Conservation (phyloP, 2,329 filamentous ascomycete genomes). For the Paecilomyces fulvus region DNA sequence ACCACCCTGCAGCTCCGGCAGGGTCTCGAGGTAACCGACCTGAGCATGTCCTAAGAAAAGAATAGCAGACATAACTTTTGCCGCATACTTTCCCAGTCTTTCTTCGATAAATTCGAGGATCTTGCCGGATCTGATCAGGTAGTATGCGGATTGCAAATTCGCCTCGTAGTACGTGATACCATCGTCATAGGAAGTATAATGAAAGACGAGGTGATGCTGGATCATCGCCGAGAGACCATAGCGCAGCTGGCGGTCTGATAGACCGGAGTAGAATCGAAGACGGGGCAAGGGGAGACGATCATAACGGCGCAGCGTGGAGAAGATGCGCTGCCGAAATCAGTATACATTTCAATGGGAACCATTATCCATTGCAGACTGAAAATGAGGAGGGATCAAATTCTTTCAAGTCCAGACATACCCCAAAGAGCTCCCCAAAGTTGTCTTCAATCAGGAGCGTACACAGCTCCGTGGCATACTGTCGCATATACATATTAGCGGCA, state of each 20-base stretch:
- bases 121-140: slow-evolving; percentile 70
- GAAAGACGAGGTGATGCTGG: slow-evolving; percentile 78
- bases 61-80: slow-evolving; percentile 65
- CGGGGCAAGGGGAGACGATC: slow-evolving; percentile 67
- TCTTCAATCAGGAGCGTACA: slow-evolving; percentile 84
- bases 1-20: slow-evolving; percentile 22
- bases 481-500: slow-evolving; percentile 15
- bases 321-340: slow-evolving; percentile 59
- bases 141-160: slow-evolving; percentile 71
- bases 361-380: background rate
- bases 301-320: slow-evolving; percentile 65
- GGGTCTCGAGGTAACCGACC: slow-evolving; percentile 36
- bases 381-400: background rate
- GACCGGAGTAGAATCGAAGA: slow-evolving; percentile 62
- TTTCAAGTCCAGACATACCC: slow-evolving; percentile 52
- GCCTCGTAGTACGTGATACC: slow-evolving; percentile 71
- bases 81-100: slow-evolving; percentile 65
- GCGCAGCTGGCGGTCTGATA: slow-evolving; percentile 66
- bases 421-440: slow-evolving; percentile 81
- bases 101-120: slow-evolving; percentile 67
- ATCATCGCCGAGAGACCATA: slow-evolving; percentile 76
- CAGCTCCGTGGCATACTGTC: slow-evolving; percentile 69
- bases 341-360: slow-evolving; percentile 5
- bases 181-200: slow-evolving; percentile 56
- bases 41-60: slow-evolving; percentile 68